Conservation (phyloP, 805 yeast genomes). For the Metschnikowia cubensis region DNA sequence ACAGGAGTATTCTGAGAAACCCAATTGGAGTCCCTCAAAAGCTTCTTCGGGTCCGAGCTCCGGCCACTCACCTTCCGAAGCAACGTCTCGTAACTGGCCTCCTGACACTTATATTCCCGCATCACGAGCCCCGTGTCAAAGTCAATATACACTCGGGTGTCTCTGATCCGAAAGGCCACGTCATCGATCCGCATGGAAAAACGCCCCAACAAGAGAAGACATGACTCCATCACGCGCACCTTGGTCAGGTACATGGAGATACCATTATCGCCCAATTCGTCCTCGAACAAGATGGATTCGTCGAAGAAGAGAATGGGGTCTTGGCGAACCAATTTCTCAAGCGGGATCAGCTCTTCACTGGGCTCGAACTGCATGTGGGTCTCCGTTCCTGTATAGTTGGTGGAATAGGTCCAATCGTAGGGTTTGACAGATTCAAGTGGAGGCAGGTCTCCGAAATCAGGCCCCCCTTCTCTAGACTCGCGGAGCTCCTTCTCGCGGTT, state of each 20-base stretch:
- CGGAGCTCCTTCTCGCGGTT: background rate
- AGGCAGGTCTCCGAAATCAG: conserved; percentile 9
- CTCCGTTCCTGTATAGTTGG: conserved; percentile 66
- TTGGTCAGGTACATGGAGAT: conserved; percentile 72
- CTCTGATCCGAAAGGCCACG: conserved; percentile 78
- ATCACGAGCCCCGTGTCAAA: conserved; percentile 59
- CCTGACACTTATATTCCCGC: conserved; percentile 71
- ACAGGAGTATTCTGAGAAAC: conserved; percentile 64
- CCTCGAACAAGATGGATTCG: conserved; percentile 86
- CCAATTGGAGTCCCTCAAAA: conserved; percentile 69
- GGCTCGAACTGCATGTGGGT: conserved; percentile 18
- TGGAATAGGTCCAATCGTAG: conserved; percentile 95
- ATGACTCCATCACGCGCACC: conserved; percentile 82
- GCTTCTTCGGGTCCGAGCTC: conserved; percentile 38
- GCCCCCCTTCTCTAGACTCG: background rate
- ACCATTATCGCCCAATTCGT: conserved; percentile 96
- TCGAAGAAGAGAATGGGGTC: conserved; percentile 89
- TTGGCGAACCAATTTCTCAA: conserved; percentile 61
- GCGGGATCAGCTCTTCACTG: conserved; percentile 50
- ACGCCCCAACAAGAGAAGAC: conserved; percentile 69
- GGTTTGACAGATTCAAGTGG: conserved; percentile 66
- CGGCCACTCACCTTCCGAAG: conserved; percentile 23
- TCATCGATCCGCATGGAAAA: conserved; percentile 87
- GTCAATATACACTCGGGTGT: conserved; percentile 81
- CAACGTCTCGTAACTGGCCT: conserved; percentile 32